Evolutionary conservation across 805 yeast species (phyloP).

Genomic region (Kuraishia floccosa): DNA sequence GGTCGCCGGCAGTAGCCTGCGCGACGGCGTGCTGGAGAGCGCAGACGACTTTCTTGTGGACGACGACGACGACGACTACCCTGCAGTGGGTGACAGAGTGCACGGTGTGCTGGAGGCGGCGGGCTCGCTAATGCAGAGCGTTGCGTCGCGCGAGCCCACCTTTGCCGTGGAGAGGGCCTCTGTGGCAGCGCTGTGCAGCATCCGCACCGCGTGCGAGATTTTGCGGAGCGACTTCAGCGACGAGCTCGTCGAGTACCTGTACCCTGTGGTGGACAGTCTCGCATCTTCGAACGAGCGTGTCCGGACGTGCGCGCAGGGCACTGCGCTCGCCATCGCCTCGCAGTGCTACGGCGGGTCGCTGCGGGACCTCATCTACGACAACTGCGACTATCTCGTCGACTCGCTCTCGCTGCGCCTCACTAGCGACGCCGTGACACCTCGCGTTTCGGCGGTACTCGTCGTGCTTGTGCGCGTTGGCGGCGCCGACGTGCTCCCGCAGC

Average conservation of each 20-base stretch:
- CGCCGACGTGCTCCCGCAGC: slow-evolving; percentile 43
- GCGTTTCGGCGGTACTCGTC: slow-evolving; percentile 58
- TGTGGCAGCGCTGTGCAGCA: slow-evolving; percentile 30
- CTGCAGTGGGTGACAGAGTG: neutral
- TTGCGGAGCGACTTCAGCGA: slow-evolving; percentile 29
- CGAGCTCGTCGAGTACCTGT: slow-evolving; percentile 61
- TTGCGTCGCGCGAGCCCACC: slow-evolving; percentile 8
- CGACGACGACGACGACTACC: too few relatives aligned
- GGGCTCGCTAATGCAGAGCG: slow-evolving; percentile 21
- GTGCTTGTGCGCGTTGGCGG: slow-evolving; percentile 69
- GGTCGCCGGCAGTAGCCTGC: neutral
- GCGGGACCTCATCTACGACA: slow-evolving; percentile 42
- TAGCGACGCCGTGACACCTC: slow-evolving; percentile 62
- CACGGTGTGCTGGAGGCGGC: neutral
- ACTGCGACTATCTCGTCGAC: slow-evolving; percentile 76
- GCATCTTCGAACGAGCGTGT: slow-evolving; percentile 40
- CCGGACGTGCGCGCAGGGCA: slow-evolving; percentile 39
- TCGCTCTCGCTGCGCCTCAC: slow-evolving; percentile 61
- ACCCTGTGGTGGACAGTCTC: slow-evolving; percentile 61
- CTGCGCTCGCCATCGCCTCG: slow-evolving; percentile 38
- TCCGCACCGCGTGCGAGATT: slow-evolving; percentile 19
- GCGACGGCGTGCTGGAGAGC: neutral
- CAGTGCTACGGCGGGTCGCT: slow-evolving; percentile 47
- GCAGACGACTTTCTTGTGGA: slow-evolving; percentile 2
- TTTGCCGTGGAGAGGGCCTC: slow-evolving; percentile 16